Conservation (phyloP, 495 filamentous ascomycete genomes). For the Aspergillus heteromorphus region DNA sequence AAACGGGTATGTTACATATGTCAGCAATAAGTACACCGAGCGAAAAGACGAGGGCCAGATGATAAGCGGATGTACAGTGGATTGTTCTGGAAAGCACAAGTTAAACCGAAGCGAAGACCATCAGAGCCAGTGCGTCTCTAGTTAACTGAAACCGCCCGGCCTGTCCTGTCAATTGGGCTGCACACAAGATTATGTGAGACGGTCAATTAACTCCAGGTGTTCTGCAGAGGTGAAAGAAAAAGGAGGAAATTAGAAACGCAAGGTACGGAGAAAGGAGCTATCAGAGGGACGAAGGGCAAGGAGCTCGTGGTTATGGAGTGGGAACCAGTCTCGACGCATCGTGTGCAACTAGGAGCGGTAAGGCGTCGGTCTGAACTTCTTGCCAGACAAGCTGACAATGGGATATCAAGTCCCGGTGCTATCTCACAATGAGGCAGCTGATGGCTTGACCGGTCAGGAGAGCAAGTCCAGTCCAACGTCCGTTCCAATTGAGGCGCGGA, state of each 20-base stretch:
- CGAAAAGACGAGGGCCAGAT: not conserved
- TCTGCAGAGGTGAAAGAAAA: not conserved
- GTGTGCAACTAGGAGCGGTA: conserved; percentile 24
- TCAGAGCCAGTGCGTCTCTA: conserved; percentile 11
- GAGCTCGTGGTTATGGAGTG: conserved; percentile 20
- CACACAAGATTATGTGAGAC: conserved; percentile 1
- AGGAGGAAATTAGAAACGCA: conserved; percentile 27
- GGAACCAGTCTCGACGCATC: conserved; percentile 28
- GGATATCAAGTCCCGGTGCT: conserved; percentile 6
- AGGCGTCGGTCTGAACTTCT: conserved; percentile 19
- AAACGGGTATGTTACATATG: conserved; percentile 15
- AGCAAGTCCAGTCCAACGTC: conserved; percentile 4
- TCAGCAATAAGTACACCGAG: conserved; percentile 7
- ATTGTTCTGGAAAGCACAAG: not conserved
- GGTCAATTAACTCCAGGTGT: not conserved
- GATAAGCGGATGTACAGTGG: conserved; percentile 3
- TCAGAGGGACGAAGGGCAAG: conserved; percentile 10
- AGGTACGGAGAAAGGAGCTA: conserved; percentile 20
- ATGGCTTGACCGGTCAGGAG: not conserved
- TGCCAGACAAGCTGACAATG: conserved; percentile 15
- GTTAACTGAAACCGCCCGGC: not conserved
- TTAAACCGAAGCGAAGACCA: conserved; percentile 2
- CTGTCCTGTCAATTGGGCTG: not conserved
- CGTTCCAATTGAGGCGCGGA: conserved; percentile 16
- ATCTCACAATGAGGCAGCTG: not conserved